Conservation (phyloP, 441 rosid genomes). For the Corymbia calophylla region DNA sequence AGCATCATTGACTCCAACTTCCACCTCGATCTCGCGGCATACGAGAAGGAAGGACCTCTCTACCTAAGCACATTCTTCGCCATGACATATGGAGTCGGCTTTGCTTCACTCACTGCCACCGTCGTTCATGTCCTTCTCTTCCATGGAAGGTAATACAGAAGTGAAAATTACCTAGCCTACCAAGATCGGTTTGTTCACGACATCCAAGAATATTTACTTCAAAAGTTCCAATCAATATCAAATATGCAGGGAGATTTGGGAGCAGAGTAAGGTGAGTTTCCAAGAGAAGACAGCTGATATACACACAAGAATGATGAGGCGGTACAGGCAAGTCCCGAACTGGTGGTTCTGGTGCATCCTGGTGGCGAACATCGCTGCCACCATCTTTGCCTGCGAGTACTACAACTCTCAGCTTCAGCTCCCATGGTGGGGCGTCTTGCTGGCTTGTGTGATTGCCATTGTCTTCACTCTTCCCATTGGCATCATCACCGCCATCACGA, state of each 20-base stretch:
- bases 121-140: conserved; percentile 73
- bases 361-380: conserved; percentile 41
- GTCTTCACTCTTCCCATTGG: conserved; percentile 89
- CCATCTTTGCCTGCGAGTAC: conserved; percentile 77
- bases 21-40: conserved; percentile 68
- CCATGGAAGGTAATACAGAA: conserved; percentile 61
- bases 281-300: conserved; percentile 50
- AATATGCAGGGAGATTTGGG: conserved; percentile 72
- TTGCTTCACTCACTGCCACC: conserved; percentile 86
- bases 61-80: conserved; percentile 86
- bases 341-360: conserved; percentile 92
- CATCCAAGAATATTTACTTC: neutral
- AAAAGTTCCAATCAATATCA: neutral
- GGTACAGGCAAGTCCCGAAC: conserved; percentile 70
- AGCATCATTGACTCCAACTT: conserved; percentile 62
- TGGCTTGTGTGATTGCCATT: conserved; percentile 80
- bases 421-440: conserved; percentile 96
- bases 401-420: conserved; percentile 81
- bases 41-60: conserved; percentile 74
- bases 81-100: conserved; percentile 83
- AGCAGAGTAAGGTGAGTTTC: conserved; percentile 74
- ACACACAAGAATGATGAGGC: conserved; percentile 72
- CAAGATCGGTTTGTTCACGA: neutral
- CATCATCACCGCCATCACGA: conserved; percentile 88
- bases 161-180: neutral